Evolutionary conservation across 2,329 filamentous ascomycete genomes (phyloP), one percentile per base, ranked within the genome.

Genomic region (Akanthomyces uredinophilus): DNA sequence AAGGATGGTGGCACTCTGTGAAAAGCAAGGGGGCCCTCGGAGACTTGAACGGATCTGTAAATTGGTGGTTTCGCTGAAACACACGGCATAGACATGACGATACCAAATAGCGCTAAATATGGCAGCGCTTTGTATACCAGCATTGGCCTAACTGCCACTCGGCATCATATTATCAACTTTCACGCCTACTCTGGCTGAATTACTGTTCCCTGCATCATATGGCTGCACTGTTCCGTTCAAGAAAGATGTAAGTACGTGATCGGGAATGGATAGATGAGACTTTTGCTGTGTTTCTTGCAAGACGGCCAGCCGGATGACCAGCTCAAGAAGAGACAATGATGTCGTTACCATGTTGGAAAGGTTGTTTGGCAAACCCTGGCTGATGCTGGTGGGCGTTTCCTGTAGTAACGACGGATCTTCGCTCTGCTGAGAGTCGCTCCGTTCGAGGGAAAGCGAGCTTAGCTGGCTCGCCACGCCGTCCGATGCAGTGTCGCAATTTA

Each of bases 211-310:
- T 41, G 13, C 3, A 1, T 49, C 8, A 24, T 32, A 32, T 13
- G 43, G 32, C 14, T 46, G 41, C 41, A 43, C 14, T 20, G 14
- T 37, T 5, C 51, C 51, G 29, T 24, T 41, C 18, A 97, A 80
- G 76, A 96, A 97, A 77, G 96, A 96, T 58, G 89, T 92, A 46
- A 96, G 80, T 2, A 96, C 85, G 68, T 96, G 91, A 71, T 97
- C 93, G 1, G 90, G 90, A 64, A 96, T 95, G 7, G 91, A 85
- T n/a, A 96, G 83, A 69, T 96, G 92, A 0, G 91, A 92, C 46
- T 86, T 84, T 78, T 97, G 93, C 71, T 96, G 90, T 73, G 95
- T 96, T 77, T 96, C 92, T 71, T 96, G 93, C 16, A 96, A 83
- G 24, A 92, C 91, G 5, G 90, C 88, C 52, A 97, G 83, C 47